phyloP scores from a whole-genome alignment of 306 rosid genomes.

The Cucurbita maxima region DNA sequence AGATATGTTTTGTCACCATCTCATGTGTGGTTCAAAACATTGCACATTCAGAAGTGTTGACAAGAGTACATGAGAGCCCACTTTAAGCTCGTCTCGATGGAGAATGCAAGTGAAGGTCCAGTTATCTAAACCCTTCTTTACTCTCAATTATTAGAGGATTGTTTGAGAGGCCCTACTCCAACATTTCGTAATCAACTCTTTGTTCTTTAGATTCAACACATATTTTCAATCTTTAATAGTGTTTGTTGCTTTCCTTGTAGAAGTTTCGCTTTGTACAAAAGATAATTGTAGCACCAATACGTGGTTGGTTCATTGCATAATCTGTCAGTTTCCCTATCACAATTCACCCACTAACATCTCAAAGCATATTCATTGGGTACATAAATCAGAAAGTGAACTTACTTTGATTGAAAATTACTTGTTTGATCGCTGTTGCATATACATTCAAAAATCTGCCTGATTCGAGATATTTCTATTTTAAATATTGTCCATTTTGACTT shows the following conservation, averaged over 20 bases:
- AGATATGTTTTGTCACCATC: too few species aligned
- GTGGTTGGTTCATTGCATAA: not conserved
- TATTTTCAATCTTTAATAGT: not conserved
- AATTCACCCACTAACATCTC: not conserved
- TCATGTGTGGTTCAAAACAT: too few species aligned
- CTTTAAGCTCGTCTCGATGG: too few species aligned
- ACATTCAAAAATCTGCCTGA: not conserved
- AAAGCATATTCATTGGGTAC: not conserved
- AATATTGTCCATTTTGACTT: too few species aligned
- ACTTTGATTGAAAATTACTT: not conserved
- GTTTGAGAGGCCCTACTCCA: not conserved
- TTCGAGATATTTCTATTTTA: not conserved
- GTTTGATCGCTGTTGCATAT: too few species aligned
- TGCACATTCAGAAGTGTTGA: too few species aligned
- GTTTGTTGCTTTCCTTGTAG: not conserved
- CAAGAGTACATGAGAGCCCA: too few species aligned
- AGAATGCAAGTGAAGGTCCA: too few species aligned
- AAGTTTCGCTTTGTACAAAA: not conserved
- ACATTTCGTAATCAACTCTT: not conserved
- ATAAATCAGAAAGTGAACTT: not conserved
- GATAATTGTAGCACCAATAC: not conserved
- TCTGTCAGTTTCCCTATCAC: not conserved
- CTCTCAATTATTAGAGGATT: not conserved
- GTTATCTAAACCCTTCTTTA: not conserved
- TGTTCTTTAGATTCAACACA: not conserved